A percentile compares a stretch with the other conserved stretches of the same genome.
phyloP scores from a whole-genome alignment of 345 rosid genomes.

The Sonneratia caseolaris region DNA sequence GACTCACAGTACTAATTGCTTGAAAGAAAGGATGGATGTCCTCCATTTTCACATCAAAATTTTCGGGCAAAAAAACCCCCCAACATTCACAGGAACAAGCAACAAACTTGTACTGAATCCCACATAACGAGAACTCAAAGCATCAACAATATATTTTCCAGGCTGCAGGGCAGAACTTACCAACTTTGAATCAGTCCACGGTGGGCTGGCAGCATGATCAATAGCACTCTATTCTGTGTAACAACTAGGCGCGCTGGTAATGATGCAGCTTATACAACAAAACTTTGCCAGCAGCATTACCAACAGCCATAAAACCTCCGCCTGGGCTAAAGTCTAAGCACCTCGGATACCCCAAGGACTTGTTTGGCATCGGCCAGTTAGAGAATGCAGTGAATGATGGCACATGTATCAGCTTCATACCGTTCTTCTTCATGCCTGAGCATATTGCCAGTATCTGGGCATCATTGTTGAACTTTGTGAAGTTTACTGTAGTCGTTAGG shows the following conservation, averaged over 20 bases:
- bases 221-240: not conserved
- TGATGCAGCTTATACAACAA: slow-evolving; percentile 78
- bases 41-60: not conserved
- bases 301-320: slow-evolving; percentile 89
- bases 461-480: slow-evolving; percentile 74
- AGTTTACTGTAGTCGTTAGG: slow-evolving; percentile 64
- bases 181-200: not conserved
- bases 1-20: no score
- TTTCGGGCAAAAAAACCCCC: not conserved
- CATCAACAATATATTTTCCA: not conserved
- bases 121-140: not conserved
- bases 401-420: slow-evolving; percentile 63
- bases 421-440: slow-evolving; percentile 64
- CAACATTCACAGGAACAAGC: not conserved
- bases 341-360: slow-evolving; percentile 48
- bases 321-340: slow-evolving; percentile 92
- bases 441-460: slow-evolving; percentile 76
- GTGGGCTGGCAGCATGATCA: not conserved
- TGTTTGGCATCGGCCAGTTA: slow-evolving; percentile 69
- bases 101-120: not conserved
- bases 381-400: slow-evolving; percentile 66
- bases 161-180: not conserved
- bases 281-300: slow-evolving; percentile 79
- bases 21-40: not conserved
- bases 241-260: slow-evolving; percentile 49